Base-by-base conservation (phyloP, 768 basidiomycete genomes). In the Mycena albidolilacea region DNA sequence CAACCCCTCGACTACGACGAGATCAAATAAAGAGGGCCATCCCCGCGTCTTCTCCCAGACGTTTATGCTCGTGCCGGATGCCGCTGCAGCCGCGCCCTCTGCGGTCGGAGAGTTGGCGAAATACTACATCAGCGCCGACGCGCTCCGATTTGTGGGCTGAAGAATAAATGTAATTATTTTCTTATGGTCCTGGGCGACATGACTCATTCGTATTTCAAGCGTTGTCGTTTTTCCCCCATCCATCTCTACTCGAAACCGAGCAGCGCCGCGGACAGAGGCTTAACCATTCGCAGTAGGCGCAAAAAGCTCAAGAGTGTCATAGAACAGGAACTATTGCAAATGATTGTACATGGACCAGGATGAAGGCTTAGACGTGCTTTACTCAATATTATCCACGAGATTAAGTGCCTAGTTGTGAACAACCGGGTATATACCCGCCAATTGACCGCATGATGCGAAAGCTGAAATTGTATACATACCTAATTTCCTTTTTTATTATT, bases 11-110 rank as follows among this genome's bases (percentile, higher is more conserved):
- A 80, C 84, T 54, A 85, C 87, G 1, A 85, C 87, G 15, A 80
- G 81, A 46, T 87, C 88, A 77, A 87, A 86, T 21, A 84, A 91
- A 19, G 95, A 96, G 67, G 93, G 90, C 12, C 93, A 95, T 48
- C 92, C 95, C 9, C 90, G 95, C 48, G 93, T 95, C 62, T 96
- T 96, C 82, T 92, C 92, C 19, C 95, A 96, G 81, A 93, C 94
- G 7, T 96, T 96, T 78, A 90, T 96, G 85, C 90, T 96, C 44
- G 90, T 92, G 11, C 94, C 94, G 5, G 94, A 95, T 79, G 85
- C 93, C 4, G 86, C 85, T 54, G 90, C 91, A 39, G 86, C 92
- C 3, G 30, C 75, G 7, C 86, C 90, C 19, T 86, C 87, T 2
- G 91, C 91, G 71, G 86, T 88, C 6, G 93, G 92, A 69, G 93